Percentiles rank a stretch among this genome's conserved stretches.
These are phyloP conservation scores for Flammula alnicola DNA, from an alignment of 1,284 basidiomycete genomes.

Conservation along the genomic window DNA sequence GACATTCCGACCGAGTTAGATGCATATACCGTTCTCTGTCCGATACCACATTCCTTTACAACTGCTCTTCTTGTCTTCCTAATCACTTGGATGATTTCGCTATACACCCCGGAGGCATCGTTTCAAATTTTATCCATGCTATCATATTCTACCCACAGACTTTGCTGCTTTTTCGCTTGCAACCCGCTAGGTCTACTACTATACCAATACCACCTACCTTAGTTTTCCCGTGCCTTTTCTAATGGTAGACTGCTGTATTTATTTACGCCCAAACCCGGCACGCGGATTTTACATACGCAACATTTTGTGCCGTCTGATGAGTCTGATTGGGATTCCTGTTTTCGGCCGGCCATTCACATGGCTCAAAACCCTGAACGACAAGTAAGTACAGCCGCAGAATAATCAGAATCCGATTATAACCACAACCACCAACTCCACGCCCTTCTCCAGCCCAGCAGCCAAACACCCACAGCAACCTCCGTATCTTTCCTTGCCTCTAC, in stretches of 20 bases:
- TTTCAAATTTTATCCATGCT: constrained; percentile 16
- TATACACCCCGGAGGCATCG: constrained; percentile 24
- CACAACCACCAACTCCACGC: constrained; percentile 16
- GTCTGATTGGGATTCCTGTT: constrained; percentile 32
- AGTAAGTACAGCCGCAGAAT: constrained; percentile 32
- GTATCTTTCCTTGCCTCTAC: neutral
- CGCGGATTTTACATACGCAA: constrained; percentile 17
- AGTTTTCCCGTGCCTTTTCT: constrained; percentile 11
- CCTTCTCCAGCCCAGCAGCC: constrained; percentile 8
- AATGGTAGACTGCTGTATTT: constrained; percentile 20
- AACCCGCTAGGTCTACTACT: constrained; percentile 15
- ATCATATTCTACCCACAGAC: neutral
- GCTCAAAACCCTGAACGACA: constrained; percentile 27
- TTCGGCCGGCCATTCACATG: constrained; percentile 35
- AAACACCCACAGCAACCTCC: constrained; percentile 2
- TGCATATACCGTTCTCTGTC: constrained; percentile 32
- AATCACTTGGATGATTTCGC: constrained; percentile 17
- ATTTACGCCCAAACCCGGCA: constrained; percentile 19
- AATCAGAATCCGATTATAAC: constrained; percentile 32
- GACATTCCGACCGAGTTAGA: constrained; percentile 15
- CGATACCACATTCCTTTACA: constrained; percentile 38
- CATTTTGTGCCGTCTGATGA: constrained; percentile 19
- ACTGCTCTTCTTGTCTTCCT: constrained; percentile 13
- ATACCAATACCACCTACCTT: constrained; percentile 15
- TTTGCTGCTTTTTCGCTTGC: constrained; percentile 8